Base-by-base conservation (phyloP, 1,139 yeast genomes). In the Arxiozyma slooffiae region DNA sequence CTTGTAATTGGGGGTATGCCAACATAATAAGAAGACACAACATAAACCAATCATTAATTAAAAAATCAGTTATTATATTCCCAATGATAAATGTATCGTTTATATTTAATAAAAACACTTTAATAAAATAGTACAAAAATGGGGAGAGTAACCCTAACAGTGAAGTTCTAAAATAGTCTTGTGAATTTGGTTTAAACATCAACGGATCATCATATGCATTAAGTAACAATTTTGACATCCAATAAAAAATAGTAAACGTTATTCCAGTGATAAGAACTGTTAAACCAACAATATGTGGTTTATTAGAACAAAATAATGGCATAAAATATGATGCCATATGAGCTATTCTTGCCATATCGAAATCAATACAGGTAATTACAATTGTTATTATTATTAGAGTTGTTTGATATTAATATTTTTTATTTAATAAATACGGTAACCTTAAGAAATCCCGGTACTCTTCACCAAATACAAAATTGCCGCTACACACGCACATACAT, bases 1-100 rank as follows among this genome's bases (percentile, higher is more conserved):
- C 61, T 37, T 63, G 63, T n/a, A 59, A 47, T 52, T 67, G 70
- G 14, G 70, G 70, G 50, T 66, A 67, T 18, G 70, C 69, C 48
- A 67, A 53, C 24, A 62, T 60, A n/a, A 63, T 57, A 21, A 67
- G 52, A 9, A 67, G 60, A 48, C 61, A 50, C 37, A 66, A 55
- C 52, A 63, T 55, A 51, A 64, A 63, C 61, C 63, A 58, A 53
- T 66, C 69, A 53, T 65, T 63, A 20, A 66, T 39, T 4, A 60
- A 60, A 52, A 57, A 64, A 51, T 67, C 68, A 23, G 61, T 52
- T 43, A 64, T 45, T n/a, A 66, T 41, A 39, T 59, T 58, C 14
- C 58, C 45, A 3, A 62, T 46, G 17, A 61, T 41, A 30, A 54
- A 55, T 41, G 56, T 52, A 16, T 56, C 48, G 36, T 56, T 60